These are phyloP conservation scores for Prunus armeniaca DNA, from an alignment of 306 rosid species.

Conservation along the genomic window DNA sequence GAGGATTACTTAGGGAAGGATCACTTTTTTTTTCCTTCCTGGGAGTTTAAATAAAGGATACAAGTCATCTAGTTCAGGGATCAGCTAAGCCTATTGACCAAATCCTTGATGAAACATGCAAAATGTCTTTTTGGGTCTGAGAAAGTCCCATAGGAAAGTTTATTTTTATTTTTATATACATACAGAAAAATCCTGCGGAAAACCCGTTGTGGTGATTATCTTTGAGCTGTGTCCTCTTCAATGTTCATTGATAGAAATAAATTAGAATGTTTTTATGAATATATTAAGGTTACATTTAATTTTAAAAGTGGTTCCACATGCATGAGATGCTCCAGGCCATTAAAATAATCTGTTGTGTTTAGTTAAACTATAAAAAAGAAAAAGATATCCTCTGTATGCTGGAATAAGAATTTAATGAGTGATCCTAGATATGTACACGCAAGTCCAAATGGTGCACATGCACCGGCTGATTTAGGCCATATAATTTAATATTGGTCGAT, in stretches of 20 bases:
- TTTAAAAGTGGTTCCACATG: slow-evolving; percentile 15
- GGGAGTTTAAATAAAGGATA: neutral
- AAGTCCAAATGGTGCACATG: slow-evolving; percentile 47
- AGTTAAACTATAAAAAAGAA: neutral
- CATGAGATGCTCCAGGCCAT: slow-evolving; percentile 4
- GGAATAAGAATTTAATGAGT: slow-evolving; percentile 5
- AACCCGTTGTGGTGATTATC: neutral
- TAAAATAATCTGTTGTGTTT: slow-evolving; percentile 1
- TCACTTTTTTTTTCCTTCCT: too few relatives aligned
- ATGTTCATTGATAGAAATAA: too few relatives aligned
- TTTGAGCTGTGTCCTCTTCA: too few relatives aligned
- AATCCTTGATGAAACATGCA: too few relatives aligned
- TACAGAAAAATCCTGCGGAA: neutral
- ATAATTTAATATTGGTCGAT: neutral
- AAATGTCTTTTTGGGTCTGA: neutral
- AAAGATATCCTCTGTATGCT: neutral
- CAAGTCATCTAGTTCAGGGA: neutral
- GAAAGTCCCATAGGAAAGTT: neutral
- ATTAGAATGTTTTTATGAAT: slow-evolving; percentile 2
- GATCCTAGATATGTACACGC: slow-evolving; percentile 26
- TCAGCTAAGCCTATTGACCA: neutral
- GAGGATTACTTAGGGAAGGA: neutral
- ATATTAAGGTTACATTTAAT: neutral
- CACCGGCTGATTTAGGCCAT: slow-evolving; percentile 27
- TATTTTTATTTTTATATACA: too few relatives aligned